Percentiles rank a stretch among this genome's conserved stretches.
These are phyloP conservation scores for Colletotrichum noveboracense DNA, from an alignment of 2,329 filamentous ascomycete species.

Conservation along the genomic window DNA sequence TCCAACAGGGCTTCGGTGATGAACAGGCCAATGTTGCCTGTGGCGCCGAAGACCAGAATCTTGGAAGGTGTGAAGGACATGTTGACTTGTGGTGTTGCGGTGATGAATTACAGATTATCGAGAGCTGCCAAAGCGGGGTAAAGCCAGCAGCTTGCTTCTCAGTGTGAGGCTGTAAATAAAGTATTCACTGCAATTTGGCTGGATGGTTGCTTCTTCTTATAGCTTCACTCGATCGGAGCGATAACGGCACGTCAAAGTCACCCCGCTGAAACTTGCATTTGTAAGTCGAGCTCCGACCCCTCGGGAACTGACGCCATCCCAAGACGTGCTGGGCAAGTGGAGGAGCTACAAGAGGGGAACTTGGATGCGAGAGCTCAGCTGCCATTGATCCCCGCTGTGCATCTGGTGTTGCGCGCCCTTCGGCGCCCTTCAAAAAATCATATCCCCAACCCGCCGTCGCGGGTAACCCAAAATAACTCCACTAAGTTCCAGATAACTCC, in stretches of 20 bases:
- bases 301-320: constrained; percentile 8
- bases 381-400: background rate
- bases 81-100: background rate
- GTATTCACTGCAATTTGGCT: background rate
- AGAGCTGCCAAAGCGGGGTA: background rate
- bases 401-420: background rate
- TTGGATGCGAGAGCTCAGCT: constrained; percentile 1
- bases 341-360: constrained; percentile 9
- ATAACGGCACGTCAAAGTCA: background rate
- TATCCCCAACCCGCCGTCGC: background rate
- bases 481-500: background rate
- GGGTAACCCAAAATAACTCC: background rate
- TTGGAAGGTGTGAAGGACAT: constrained; percentile 12
- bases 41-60: constrained; percentile 39
- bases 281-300: constrained; percentile 3
- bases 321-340: constrained; percentile 4
- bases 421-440: background rate
- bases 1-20: constrained; percentile 42
- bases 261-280: constrained; percentile 12
- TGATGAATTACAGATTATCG: background rate
- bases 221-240: background rate
- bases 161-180: background rate
- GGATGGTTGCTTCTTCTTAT: background rate
- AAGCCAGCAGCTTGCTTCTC: background rate
- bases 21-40: constrained; percentile 45